These are phyloP conservation scores for Suhomyces chickasaworum DNA, from an alignment of 1,139 yeast species.

Conservation along the genomic window DNA sequence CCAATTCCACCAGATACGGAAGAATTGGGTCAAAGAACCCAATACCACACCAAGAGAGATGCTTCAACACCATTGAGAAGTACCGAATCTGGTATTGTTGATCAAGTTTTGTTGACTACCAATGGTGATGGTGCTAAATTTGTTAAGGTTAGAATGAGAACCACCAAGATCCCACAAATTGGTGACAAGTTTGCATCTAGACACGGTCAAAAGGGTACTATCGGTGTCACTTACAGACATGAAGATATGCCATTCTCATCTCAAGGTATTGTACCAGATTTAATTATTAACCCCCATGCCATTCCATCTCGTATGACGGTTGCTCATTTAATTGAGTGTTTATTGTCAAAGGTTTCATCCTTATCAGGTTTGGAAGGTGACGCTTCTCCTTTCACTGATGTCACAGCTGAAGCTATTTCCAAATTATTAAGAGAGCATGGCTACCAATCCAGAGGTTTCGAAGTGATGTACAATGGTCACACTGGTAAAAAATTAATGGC, in stretches of 20 bases:
- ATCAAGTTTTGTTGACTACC: conserved; percentile 93
- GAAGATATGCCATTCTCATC: conserved; percentile 99
- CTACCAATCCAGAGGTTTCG: conserved; percentile 97
- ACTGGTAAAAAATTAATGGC: conserved; percentile 98
- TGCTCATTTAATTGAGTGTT: conserved; percentile 98
- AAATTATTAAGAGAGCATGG: conserved; percentile 91
- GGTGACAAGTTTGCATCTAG: conserved; percentile 98
- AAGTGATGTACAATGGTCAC: conserved; percentile 97
- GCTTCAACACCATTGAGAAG: conserved; percentile 97
- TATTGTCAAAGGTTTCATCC: conserved; percentile 91
- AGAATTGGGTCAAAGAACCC: conserved; percentile 97
- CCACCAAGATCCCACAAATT: conserved; percentile 96
- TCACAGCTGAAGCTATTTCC: conserved; percentile 95
- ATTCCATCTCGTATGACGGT: conserved; percentile 99
- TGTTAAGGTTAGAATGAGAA: conserved; percentile 97
- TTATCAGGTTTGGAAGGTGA: conserved; percentile 97
- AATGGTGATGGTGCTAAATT: conserved; percentile 97
- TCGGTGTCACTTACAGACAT: conserved; percentile 97
- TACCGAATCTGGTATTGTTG: conserved; percentile 98
- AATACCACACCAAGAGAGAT: conserved; percentile 96
- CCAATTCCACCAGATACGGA: conserved; percentile 98
- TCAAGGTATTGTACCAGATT: conserved; percentile 95
- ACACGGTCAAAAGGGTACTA: conserved; percentile 99
- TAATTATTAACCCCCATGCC: conserved; percentile 97
- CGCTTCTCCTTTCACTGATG: conserved; percentile 97